phyloP scores from a whole-genome alignment of 192 early-diverging fungal species.

The Chytriomyces confervae region DNA sequence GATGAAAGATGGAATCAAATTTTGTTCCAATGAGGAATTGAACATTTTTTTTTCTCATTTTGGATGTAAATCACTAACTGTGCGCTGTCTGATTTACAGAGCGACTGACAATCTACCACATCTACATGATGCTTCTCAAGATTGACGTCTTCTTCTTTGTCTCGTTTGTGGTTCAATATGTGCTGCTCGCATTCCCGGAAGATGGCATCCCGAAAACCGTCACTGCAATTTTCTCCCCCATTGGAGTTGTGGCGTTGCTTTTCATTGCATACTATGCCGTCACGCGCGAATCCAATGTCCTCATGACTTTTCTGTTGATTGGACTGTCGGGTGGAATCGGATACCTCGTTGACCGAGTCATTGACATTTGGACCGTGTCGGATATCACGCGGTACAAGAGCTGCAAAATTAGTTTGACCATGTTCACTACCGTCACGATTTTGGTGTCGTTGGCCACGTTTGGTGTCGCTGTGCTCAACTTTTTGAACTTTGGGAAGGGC shows the following conservation, averaged over 20 bases:
- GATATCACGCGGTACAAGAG: slow-evolving; percentile 54
- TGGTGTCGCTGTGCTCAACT: slow-evolving; percentile 61
- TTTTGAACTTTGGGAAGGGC: slow-evolving; percentile 70
- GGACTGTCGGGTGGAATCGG: slow-evolving; percentile 67
- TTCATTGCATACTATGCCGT: slow-evolving; percentile 71
- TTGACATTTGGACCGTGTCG: slow-evolving; percentile 58
- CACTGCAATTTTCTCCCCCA: slow-evolving; percentile 50
- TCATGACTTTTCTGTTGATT: slow-evolving; percentile 66
- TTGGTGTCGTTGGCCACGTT: slow-evolving; percentile 58
- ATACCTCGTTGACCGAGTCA: slow-evolving; percentile 73
- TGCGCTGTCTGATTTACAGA: slow-evolving; percentile 32
- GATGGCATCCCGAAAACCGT: slow-evolving; percentile 18
- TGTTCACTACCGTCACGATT: slow-evolving; percentile 68
- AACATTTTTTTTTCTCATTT: too few relatives aligned
- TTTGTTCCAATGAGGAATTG: too few relatives aligned
- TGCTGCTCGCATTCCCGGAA: slow-evolving; percentile 62
- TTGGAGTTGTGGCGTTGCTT: slow-evolving; percentile 65
- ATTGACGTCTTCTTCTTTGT: slow-evolving; percentile 85
- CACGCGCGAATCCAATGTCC: slow-evolving; percentile 59
- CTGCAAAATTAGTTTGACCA: slow-evolving; percentile 66
- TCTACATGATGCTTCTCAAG: slow-evolving; percentile 82
- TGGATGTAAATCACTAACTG: too few relatives aligned
- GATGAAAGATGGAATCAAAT: too few relatives aligned
- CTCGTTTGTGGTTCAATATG: slow-evolving; percentile 71
- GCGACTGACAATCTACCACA: slow-evolving; percentile 68